These are phyloP conservation scores for Amanita jacksonii DNA, from an alignment of 768 basidiomycete species.

Conservation along the genomic window DNA sequence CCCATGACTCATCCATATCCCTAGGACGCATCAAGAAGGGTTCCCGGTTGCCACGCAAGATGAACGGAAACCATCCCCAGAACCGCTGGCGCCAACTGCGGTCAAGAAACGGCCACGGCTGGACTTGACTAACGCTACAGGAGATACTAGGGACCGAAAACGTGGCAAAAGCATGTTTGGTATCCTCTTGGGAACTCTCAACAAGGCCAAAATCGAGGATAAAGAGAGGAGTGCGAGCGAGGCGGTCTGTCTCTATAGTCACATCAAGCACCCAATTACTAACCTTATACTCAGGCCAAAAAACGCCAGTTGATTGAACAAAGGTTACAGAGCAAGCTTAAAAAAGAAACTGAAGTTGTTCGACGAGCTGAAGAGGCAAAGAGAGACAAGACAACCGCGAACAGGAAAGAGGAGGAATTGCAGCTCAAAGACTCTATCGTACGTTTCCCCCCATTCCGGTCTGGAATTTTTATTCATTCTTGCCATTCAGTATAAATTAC, in stretches of 20 bases:
- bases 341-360: conserved; percentile 80
- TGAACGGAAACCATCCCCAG: conserved; percentile 29
- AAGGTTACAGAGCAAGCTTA: conserved; percentile 75
- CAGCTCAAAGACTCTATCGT: conserved; percentile 78
- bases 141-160: conserved; percentile 54
- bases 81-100: conserved; percentile 30
- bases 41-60: conserved; percentile 21
- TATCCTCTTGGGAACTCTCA: conserved; percentile 71
- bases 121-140: conserved; percentile 40
- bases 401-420: conserved; percentile 74
- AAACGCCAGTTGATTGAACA: conserved; percentile 78
- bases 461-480: conserved; percentile 1
- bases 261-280: neutral
- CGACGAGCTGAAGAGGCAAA: conserved; percentile 80
- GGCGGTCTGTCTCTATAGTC: conserved; percentile 39
- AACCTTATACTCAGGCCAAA: conserved; percentile 52
- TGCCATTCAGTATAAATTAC: conserved; percentile 53
- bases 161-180: conserved; percentile 88
- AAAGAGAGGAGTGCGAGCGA: conserved; percentile 80
- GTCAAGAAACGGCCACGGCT: conserved; percentile 66
- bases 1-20: neutral
- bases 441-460: conserved; percentile 20
- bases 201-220: conserved; percentile 83
- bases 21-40: conserved; percentile 22
- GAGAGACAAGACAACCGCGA: conserved; percentile 69